Evolutionary conservation across 2,329 filamentous ascomycete species (phyloP).

Genomic region (Didymella lethalis): DNA sequence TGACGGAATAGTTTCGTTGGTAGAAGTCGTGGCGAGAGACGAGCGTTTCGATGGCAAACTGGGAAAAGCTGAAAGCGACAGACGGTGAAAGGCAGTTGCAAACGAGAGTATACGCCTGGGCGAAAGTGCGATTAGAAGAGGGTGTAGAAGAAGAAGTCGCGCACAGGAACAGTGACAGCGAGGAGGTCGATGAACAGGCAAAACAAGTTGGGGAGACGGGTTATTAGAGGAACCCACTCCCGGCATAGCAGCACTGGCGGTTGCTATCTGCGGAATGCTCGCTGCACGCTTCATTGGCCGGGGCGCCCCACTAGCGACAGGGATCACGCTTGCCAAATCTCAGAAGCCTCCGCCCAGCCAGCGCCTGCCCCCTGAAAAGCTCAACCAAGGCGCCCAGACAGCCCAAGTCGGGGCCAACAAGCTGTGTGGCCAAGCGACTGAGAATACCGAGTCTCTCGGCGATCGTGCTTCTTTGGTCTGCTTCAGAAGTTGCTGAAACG

Average conservation of each 20-base stretch:
- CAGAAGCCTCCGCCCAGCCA: constrained; percentile 23
- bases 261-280: constrained; percentile 21
- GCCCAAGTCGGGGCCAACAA: constrained; percentile 21
- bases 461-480: constrained; percentile 24
- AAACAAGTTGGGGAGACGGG: constrained; percentile 20
- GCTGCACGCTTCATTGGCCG: constrained; percentile 11
- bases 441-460: constrained; percentile 24
- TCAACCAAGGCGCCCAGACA: constrained; percentile 21
- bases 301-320: constrained; percentile 13
- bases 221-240: constrained; percentile 16
- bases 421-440: constrained; percentile 11
- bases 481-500: constrained; percentile 28
- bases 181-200: constrained; percentile 15
- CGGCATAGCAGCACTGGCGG: constrained; percentile 12
- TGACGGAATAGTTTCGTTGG: constrained; percentile 18
- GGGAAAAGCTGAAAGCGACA: constrained; percentile 11
- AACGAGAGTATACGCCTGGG: constrained; percentile 18
- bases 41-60: constrained; percentile 10
- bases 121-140: constrained; percentile 17
- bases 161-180: constrained; percentile 21
- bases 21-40: constrained; percentile 7
- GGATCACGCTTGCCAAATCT: constrained; percentile 20
- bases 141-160: constrained; percentile 12
- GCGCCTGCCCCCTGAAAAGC: constrained; percentile 17
- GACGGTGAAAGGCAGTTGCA: constrained; percentile 19